Percentiles rank a stretch among this genome's conserved stretches.
Conservation (phyloP, 208 protist genomes). For the Crithidia expoeki region DNA sequence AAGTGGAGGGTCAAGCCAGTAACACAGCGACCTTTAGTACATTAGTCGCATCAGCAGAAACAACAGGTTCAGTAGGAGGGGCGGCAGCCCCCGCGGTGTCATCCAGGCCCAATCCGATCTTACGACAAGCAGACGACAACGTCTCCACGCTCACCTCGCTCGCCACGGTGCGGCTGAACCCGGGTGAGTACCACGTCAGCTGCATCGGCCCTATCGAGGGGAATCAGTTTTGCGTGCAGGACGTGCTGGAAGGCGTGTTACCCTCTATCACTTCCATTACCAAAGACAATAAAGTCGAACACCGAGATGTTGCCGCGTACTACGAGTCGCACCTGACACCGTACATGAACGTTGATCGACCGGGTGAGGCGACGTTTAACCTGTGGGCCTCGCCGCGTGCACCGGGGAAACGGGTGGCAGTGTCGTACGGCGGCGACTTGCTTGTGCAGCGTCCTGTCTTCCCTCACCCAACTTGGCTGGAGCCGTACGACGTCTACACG, state of each 20-base stretch:
- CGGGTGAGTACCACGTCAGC: constrained; percentile 80
- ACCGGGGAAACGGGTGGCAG: constrained; percentile 36
- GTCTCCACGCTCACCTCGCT: constrained; percentile 43
- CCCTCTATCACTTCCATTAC: constrained; percentile 49
- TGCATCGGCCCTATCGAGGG: constrained; percentile 69
- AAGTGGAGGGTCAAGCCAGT: not conserved
- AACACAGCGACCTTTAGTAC: not conserved
- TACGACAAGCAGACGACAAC: constrained; percentile 25
- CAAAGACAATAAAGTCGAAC: constrained; percentile 27
- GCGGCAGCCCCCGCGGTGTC: no score
- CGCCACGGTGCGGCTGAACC: constrained; percentile 52
- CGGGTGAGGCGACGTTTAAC: constrained; percentile 71
- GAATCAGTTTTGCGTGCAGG: constrained; percentile 64
- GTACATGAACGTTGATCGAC: constrained; percentile 60
- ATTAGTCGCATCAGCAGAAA: not conserved
- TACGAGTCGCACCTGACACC: constrained; percentile 71
- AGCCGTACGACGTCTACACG: constrained; percentile 31
- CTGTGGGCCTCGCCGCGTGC: constrained; percentile 68
- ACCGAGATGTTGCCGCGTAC: constrained; percentile 51
- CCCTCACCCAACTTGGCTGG: constrained; percentile 26
- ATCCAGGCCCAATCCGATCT: not conserved
- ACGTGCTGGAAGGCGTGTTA: constrained; percentile 63
- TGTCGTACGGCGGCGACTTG: constrained; percentile 48
- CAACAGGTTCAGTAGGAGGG: no score
- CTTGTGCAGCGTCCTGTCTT: constrained; percentile 34